Conservation (phyloP, 306 rosid genomes). For the Malus sieversii region DNA sequence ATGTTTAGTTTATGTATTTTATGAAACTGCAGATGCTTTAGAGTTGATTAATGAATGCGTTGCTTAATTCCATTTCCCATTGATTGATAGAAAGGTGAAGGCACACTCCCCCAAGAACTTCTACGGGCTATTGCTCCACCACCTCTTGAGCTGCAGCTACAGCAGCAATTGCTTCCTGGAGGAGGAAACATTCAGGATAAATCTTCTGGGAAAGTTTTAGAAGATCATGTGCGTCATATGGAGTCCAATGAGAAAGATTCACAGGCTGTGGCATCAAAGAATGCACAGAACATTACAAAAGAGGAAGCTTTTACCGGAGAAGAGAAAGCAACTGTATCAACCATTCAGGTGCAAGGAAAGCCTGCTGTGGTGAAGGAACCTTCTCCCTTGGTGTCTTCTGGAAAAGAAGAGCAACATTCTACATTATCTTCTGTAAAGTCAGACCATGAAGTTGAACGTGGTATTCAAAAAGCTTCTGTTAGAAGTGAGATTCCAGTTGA, state of each 20-base stretch:
- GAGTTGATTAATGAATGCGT: conserved; percentile 10
- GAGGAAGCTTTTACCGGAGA: conserved; percentile 57
- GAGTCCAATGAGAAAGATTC: conserved; percentile 55
- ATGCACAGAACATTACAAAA: conserved; percentile 42
- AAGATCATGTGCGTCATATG: conserved; percentile 38
- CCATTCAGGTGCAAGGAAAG: conserved; percentile 39
- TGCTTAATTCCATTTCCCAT: conserved; percentile 24
- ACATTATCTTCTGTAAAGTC: conserved; percentile 41
- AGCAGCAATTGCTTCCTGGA: conserved; percentile 48
- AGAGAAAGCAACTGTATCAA: conserved; percentile 40
- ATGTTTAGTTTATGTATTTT: conserved; percentile 1
- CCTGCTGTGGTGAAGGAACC: conserved; percentile 52
- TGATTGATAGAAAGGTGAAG: conserved; percentile 81
- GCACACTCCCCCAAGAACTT: conserved; percentile 88
- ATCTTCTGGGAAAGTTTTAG: conserved; percentile 47
- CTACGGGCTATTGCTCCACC: conserved; percentile 84
- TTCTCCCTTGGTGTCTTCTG: conserved; percentile 37
- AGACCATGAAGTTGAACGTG: conserved; percentile 59
- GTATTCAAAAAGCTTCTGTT: conserved; percentile 34
- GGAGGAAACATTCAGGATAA: conserved; percentile 60
- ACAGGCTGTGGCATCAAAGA: conserved; percentile 36
- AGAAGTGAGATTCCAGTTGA: conserved; percentile 55
- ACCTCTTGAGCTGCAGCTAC: conserved; percentile 67
- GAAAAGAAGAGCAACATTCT: conserved; percentile 63
- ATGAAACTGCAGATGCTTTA: not conserved